A percentile compares a stretch with the other conserved stretches of the same genome.
phyloP scores from a whole-genome alignment of 2,329 filamentous ascomycete species.

The Alternaria arbusti region DNA sequence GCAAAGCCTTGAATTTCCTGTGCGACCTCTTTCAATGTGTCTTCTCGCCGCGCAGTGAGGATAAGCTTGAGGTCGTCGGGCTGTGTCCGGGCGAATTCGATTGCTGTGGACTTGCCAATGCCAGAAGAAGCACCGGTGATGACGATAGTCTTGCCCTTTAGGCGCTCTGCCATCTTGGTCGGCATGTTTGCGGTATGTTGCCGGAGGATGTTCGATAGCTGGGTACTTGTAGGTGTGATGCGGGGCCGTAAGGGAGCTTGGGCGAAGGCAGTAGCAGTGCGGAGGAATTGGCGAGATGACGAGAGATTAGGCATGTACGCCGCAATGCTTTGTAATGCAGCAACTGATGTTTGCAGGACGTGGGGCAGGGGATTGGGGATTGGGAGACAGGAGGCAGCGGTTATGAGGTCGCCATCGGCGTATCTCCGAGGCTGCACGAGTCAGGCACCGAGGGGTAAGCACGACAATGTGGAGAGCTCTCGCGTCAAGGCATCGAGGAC shows the following conservation, averaged over 20 bases:
- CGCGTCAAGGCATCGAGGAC: slow-evolving; percentile 7
- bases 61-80: slow-evolving; percentile 82
- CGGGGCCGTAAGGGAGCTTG: slow-evolving; percentile 18
- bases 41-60: slow-evolving; percentile 84
- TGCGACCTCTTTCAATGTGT: slow-evolving; percentile 77
- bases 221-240: slow-evolving; percentile 10
- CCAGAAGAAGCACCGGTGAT: slow-evolving; percentile 93
- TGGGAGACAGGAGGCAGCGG: neutral
- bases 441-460: slow-evolving; percentile 23
- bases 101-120: slow-evolving; percentile 82
- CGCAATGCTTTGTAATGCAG: slow-evolving; percentile 6
- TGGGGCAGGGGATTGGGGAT: slow-evolving; percentile 5
- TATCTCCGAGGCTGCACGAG: slow-evolving; percentile 23
- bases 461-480: slow-evolving; percentile 14
- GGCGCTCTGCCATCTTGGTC: slow-evolving; percentile 78
- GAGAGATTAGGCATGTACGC: slow-evolving; percentile 31
- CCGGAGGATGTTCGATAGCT: slow-evolving; percentile 13
- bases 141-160: slow-evolving; percentile 89
- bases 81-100: slow-evolving; percentile 89
- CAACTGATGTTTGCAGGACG: slow-evolving; percentile 2
- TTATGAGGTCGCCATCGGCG: slow-evolving; percentile 8
- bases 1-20: slow-evolving; percentile 77
- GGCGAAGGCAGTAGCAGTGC: slow-evolving; percentile 20
- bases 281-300: slow-evolving; percentile 17
- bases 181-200: slow-evolving; percentile 62